Evolutionary conservation across 768 basidiomycete species (phyloP).

Genomic region (Suillus discolor): DNA sequence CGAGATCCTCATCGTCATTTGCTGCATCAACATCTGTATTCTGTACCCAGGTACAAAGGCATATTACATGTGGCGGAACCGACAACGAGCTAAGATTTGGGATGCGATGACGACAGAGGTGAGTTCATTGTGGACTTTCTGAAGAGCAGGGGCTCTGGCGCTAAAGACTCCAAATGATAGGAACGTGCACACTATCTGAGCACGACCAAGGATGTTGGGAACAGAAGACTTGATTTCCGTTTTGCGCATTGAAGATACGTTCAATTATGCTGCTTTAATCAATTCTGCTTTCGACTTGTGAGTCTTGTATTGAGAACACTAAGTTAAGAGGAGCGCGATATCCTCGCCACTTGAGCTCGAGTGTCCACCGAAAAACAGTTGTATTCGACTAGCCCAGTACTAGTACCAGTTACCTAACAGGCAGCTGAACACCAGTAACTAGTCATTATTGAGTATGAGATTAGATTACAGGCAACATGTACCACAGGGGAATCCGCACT

Average conservation of each 20-base stretch:
- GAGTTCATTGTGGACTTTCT: slow-evolving; percentile 12
- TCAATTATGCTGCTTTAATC: background rate
- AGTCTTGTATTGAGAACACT: background rate
- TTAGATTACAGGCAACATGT: no score
- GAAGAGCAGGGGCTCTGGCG: background rate
- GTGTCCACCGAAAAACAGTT: background rate
- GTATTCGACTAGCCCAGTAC: background rate
- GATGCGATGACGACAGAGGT: slow-evolving; percentile 55
- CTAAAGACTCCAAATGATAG: slow-evolving; percentile 27
- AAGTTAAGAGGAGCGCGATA: background rate
- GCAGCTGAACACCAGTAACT: no score
- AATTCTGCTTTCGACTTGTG: background rate
- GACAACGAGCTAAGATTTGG: slow-evolving; percentile 56
- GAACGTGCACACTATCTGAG: slow-evolving; percentile 58
- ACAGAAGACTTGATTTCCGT: slow-evolving; percentile 58
- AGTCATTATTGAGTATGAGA: no score
- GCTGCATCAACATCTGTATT: slow-evolving; percentile 49
- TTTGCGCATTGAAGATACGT: slow-evolving; percentile 47
- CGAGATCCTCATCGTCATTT: slow-evolving; percentile 52
- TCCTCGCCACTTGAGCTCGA: background rate
- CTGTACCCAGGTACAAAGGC: slow-evolving; percentile 56
- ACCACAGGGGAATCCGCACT: no score
- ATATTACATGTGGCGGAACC: slow-evolving; percentile 63
- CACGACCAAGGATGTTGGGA: slow-evolving; percentile 63
- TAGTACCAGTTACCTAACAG: no score